Evolutionary conservation across 768 basidiomycete genomes (phyloP), one percentile per base, ranked within the genome.

Genomic region (Trametes gibbosa): DNA sequence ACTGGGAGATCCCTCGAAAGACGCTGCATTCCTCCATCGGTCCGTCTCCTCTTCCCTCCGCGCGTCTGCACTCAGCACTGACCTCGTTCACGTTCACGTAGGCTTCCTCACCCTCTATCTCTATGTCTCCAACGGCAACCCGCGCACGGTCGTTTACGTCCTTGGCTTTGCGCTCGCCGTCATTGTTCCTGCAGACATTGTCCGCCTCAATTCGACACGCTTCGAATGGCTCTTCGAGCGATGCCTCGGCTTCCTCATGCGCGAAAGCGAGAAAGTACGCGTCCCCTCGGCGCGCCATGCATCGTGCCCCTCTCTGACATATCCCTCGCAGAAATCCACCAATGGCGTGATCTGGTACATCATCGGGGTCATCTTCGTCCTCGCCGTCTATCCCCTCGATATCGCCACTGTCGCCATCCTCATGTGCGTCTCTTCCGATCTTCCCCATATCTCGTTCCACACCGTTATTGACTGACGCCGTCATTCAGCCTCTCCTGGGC

Each of bases 321-420:
- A 16, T 24, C n/a, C n/a, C 24, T 14, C 23, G 29, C 62, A 91
- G 85, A 78, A 84, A 69, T 76, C 82, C 29, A 81, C 86, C 10
- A 96, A 97, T 67, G 95, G 95, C 1, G 91, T 95, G 27, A 84
- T 87, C 47, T 96, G 90, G 92, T 97, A 96, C 70, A 86, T 96
- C 58, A 73, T 95, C 24, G 95, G 95, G 17, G 92, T 90, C 62
- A 83, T 90, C 61, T 82, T 86, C 67, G 90, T 85, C 16, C 80
- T 97, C 19, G 73, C 81, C 0, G 73, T 85, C 50, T 90, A 92
- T 67, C 95, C 95, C 2, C 79, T 87, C 48, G 95, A 96, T 68
- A 81, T 97, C 32, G 94, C 94, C 12, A 84, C 90, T n/a, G 85
- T 96, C 14, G 82, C 93, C 7, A 89, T 97, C 63, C 80, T 95